Conservation (phyloP, 2,329 filamentous ascomycete genomes). For the Sarocladium oryzae region DNA sequence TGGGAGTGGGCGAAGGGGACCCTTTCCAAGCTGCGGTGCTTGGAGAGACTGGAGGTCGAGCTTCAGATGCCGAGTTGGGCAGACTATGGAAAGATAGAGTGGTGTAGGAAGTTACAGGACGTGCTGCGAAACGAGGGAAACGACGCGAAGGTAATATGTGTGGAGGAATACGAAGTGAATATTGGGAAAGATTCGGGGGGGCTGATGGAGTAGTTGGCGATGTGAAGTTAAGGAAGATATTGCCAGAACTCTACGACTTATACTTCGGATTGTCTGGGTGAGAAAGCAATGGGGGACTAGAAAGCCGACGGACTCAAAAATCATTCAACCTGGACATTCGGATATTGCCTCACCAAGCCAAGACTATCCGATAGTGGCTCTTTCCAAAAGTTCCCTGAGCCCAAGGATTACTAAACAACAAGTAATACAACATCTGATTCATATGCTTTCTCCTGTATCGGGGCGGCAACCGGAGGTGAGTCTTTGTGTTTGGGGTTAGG, state of each 20-base stretch:
- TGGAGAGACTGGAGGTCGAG: slow-evolving; percentile 36
- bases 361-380: too few relatives aligned
- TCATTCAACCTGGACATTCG: too few relatives aligned
- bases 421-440: too few relatives aligned
- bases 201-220: slow-evolving; percentile 14
- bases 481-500: too few relatives aligned
- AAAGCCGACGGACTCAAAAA: too few relatives aligned
- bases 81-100: slow-evolving; percentile 4
- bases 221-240: neutral
- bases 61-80: slow-evolving; percentile 26
- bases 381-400: too few relatives aligned
- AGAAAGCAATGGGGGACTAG: too few relatives aligned
- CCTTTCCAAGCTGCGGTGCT: slow-evolving; percentile 22
- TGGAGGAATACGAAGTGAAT: slow-evolving; percentile 19
- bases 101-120: slow-evolving; percentile 6
- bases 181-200: neutral
- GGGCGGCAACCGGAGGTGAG: too few relatives aligned
- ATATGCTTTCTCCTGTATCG: too few relatives aligned
- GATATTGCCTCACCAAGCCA: too few relatives aligned
- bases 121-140: slow-evolving; percentile 6
- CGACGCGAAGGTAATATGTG: slow-evolving; percentile 17
- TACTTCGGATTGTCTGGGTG: neutral
- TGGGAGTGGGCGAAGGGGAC: slow-evolving; percentile 19
- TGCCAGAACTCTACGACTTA: too few relatives aligned
- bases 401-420: too few relatives aligned